phyloP scores from a whole-genome alignment of 2,329 filamentous ascomycete genomes.

The Xylaria sp. region DNA sequence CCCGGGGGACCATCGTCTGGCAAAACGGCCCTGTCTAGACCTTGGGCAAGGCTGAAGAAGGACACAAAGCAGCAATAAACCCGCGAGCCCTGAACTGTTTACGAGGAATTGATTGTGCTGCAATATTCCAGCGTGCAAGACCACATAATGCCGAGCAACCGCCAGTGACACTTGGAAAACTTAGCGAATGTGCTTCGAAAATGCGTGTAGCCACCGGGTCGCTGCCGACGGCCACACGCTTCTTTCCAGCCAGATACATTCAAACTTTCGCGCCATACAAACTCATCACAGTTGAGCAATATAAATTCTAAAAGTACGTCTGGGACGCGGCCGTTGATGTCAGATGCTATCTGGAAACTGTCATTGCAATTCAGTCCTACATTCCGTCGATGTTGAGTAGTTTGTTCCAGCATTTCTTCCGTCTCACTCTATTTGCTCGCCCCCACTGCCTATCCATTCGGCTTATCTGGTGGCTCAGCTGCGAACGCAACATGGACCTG shows the following conservation, averaged over 20 bases:
- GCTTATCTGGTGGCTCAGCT: constrained; percentile 34
- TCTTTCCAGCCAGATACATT: constrained; percentile 24
- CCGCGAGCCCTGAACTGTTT: background rate
- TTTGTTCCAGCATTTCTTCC: constrained; percentile 17
- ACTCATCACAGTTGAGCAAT: constrained; percentile 4
- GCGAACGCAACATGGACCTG: constrained; percentile 60
- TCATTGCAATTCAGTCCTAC: constrained; percentile 18
- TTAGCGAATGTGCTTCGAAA: constrained; percentile 30
- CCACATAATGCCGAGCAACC: constrained; percentile 27
- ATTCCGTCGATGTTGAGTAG: constrained; percentile 15
- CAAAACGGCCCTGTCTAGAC: constrained; percentile 2
- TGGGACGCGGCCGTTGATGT: constrained; percentile 6
- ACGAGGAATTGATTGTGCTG: constrained; percentile 14
- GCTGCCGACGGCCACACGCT: constrained; percentile 31
- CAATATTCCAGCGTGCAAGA: constrained; percentile 14
- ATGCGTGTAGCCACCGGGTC: constrained; percentile 28
- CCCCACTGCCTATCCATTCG: constrained; percentile 26
- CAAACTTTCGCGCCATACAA: background rate
- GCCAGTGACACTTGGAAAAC: constrained; percentile 18
- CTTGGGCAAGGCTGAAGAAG: constrained; percentile 23
- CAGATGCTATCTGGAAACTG: constrained; percentile 8
- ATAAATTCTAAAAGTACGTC: constrained; percentile 6
- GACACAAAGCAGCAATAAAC: background rate
- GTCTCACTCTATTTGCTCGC: constrained; percentile 10
- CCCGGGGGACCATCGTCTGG: background rate